Evolutionary conservation across 2,329 filamentous ascomycete genomes (phyloP).

Genomic region (Zasmidium cellare): DNA sequence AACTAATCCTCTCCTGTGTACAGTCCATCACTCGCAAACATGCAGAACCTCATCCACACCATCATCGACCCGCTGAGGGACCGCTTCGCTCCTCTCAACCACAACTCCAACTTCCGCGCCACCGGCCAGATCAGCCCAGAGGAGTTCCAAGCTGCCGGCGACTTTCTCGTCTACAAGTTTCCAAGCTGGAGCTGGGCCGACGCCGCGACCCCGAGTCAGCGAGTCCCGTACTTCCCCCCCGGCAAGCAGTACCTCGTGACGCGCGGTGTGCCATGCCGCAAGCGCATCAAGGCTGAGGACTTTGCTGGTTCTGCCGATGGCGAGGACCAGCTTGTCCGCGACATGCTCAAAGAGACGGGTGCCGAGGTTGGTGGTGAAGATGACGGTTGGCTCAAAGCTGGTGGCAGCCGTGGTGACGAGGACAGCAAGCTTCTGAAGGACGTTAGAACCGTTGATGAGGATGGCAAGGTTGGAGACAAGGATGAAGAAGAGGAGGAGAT

Average conservation of each 20-base stretch:
- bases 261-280: conserved; percentile 89
- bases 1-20: conserved; percentile 1
- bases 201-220: conserved; percentile 76
- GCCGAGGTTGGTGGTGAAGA: conserved; percentile 59
- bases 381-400: conserved; percentile 90
- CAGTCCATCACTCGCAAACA: conserved; percentile 38
- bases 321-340: conserved; percentile 82
- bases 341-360: conserved; percentile 62
- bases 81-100: conserved; percentile 81
- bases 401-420: conserved; percentile 66
- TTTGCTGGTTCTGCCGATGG: conserved; percentile 86
- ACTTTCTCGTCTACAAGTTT: conserved; percentile 99
- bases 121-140: conserved; percentile 96
- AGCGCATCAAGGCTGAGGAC: conserved; percentile 76
- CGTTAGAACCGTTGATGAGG: conserved; percentile 85
- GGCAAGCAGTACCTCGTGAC: conserved; percentile 96
- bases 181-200: conserved; percentile 97
- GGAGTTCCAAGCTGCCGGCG: conserved; percentile 92
- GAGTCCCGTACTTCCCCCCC: conserved; percentile 76
- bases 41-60: conserved; percentile 91
- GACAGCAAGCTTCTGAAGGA: conserved; percentile 64
- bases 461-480: conserved; percentile 77
- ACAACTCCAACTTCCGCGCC: conserved; percentile 89
- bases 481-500: conserved; percentile 79
- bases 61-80: conserved; percentile 84